Percentiles rank a stretch among this genome's conserved stretches.
Conservation (phyloP, 495 filamentous ascomycete genomes). For the Aspergillus biplanus region DNA sequence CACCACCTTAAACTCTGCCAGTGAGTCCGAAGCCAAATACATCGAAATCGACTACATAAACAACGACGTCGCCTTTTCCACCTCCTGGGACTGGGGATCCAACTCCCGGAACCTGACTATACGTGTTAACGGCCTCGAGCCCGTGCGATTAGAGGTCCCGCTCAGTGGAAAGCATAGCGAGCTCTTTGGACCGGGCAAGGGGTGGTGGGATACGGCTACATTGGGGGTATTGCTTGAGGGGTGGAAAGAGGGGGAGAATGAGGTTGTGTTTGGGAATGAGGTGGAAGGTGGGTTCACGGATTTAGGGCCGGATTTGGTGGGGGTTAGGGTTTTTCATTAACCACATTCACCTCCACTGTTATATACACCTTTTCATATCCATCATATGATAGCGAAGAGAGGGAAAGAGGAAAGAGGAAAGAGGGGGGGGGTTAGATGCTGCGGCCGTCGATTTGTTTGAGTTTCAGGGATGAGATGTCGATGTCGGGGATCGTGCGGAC, state of each 20-base stretch:
- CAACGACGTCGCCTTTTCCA: slow-evolving; percentile 52
- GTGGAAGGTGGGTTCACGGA: slow-evolving; percentile 32
- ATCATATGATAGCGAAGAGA: background rate
- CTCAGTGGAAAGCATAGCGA: slow-evolving; percentile 51
- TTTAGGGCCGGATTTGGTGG: slow-evolving; percentile 49
- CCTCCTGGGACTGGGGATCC: slow-evolving; percentile 43
- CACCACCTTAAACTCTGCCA: slow-evolving; percentile 26
- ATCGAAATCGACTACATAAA: slow-evolving; percentile 54
- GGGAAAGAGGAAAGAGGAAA: no score
- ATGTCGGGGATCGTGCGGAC: slow-evolving; percentile 37
- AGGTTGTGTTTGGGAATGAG: slow-evolving; percentile 44
- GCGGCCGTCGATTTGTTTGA: slow-evolving; percentile 34
- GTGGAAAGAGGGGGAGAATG: slow-evolving; percentile 46
- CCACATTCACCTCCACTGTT: no score
- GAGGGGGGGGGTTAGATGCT: no score
- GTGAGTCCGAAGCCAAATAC: slow-evolving; percentile 37
- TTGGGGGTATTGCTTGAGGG: slow-evolving; percentile 48
- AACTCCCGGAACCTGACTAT: slow-evolving; percentile 54
- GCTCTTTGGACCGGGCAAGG: slow-evolving; percentile 43
- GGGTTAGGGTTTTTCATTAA: slow-evolving; percentile 30
- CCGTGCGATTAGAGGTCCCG: slow-evolving; percentile 51
- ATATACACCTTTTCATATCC: background rate
- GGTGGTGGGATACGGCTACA: slow-evolving; percentile 54
- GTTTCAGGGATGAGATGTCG: slow-evolving; percentile 33
- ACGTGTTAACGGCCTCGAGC: slow-evolving; percentile 40